Evolutionary conservation across 2,329 filamentous ascomycete genomes (phyloP).

Genomic region (Cytospora chrysosperma): DNA sequence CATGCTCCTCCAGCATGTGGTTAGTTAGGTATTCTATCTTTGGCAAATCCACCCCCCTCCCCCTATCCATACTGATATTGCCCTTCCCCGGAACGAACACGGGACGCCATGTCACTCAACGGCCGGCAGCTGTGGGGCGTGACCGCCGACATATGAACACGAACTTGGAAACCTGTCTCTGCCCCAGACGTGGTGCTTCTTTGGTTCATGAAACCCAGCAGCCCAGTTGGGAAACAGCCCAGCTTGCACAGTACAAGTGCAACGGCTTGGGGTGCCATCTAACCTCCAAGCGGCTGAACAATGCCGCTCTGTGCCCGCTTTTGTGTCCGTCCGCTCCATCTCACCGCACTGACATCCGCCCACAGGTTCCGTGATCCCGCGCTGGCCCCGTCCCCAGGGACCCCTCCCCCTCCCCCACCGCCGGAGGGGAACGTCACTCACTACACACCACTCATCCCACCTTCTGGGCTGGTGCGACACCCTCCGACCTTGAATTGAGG

Average conservation of each 20-base stretch:
- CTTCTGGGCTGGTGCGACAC: not conserved
- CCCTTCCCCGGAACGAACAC: too few species aligned
- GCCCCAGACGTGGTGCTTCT: not conserved
- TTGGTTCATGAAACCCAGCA: not conserved
- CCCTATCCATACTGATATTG: too few species aligned
- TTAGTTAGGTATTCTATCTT: not conserved
- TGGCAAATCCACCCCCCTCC: not conserved
- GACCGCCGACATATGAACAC: not conserved
- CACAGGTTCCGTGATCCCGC: slow-evolving; percentile 10
- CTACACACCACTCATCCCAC: slow-evolving; percentile 10
- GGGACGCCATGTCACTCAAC: not conserved
- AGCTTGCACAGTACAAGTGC: not conserved
- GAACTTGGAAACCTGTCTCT: not conserved
- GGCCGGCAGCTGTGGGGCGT: not conserved
- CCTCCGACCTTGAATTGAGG: not conserved
- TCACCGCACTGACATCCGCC: not conserved
- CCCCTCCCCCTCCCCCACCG: slow-evolving; percentile 10
- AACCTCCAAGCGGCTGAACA: not conserved
- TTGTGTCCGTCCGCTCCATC: not conserved
- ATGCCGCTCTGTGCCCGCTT: not conserved
- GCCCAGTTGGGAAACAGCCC: not conserved
- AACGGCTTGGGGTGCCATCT: not conserved
- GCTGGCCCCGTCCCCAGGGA: slow-evolving; percentile 6
- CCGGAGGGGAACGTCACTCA: slow-evolving; percentile 14
- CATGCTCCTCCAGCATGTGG: not conserved